A percentile compares a stretch with the other conserved stretches of the same genome.
Conservation (phyloP, 2,329 filamentous ascomycete species). For the Podosphaera aphanis region DNA sequence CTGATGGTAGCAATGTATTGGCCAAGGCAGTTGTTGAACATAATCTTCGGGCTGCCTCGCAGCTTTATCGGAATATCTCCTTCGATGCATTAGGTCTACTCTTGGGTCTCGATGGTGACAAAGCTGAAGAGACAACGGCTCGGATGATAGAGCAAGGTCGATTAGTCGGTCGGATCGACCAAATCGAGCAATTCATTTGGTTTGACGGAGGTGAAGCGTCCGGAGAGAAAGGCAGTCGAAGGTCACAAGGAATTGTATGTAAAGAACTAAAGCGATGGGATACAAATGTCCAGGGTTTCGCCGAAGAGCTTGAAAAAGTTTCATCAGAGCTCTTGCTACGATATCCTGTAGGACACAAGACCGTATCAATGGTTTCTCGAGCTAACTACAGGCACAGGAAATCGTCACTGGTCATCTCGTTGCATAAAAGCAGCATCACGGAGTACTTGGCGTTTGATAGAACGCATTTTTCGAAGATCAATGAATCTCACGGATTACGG, state of each 20-base stretch:
- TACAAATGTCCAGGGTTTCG: constrained; percentile 59
- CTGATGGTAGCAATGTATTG: constrained; percentile 80
- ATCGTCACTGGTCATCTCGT: constrained; percentile 32
- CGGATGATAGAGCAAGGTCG: constrained; percentile 91
- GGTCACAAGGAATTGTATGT: constrained; percentile 37
- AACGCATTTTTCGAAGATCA: too few relatives aligned
- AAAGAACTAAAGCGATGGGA: constrained; percentile 72
- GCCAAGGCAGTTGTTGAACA: constrained; percentile 89
- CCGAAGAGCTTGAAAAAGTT: constrained; percentile 75
- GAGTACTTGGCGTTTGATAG: neutral
- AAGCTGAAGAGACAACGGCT: constrained; percentile 77
- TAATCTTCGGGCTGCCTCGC: constrained; percentile 70
- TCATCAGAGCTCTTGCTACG: constrained; percentile 59
- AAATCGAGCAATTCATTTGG: constrained; percentile 70
- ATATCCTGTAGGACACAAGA: constrained; percentile 37
- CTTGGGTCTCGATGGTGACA: constrained; percentile 54
- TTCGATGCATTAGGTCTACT: constrained; percentile 54
- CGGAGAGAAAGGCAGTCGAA: constrained; percentile 42
- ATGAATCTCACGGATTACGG: too few relatives aligned
- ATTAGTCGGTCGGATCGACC: constrained; percentile 72
- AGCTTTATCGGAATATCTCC: constrained; percentile 54
- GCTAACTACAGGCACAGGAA: constrained; percentile 19
- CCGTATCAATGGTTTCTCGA: neutral
- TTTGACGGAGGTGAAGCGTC: constrained; percentile 57
- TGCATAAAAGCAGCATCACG: constrained; percentile 12